Evolutionary conservation across 2,329 filamentous ascomycete genomes (phyloP).

Genomic region (Pseudocercospora fuligena): DNA sequence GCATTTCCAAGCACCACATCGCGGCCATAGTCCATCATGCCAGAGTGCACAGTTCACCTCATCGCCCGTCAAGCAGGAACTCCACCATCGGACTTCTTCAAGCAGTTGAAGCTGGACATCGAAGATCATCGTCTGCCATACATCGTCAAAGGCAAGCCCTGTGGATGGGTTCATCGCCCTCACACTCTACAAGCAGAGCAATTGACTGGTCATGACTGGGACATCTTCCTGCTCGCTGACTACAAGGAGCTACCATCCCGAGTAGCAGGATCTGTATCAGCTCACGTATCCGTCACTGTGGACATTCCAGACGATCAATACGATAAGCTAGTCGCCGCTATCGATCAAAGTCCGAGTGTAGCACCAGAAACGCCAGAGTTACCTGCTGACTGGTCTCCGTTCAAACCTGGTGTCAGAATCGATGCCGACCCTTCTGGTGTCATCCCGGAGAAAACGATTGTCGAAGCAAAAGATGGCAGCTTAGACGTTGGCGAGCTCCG

Average conservation of each 20-base stretch:
- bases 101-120: not conserved
- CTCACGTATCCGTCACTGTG: constrained; percentile 3
- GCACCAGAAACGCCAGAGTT: constrained; percentile 9
- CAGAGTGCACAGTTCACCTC: not conserved
- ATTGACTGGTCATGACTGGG: constrained; percentile 16
- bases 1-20: too few species aligned
- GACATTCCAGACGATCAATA: constrained; percentile 3
- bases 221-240: constrained; percentile 22
- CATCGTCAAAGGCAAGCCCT: constrained; percentile 21
- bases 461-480: not conserved
- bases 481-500: constrained; percentile 21
- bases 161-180: constrained; percentile 26
- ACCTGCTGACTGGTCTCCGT: constrained; percentile 9
- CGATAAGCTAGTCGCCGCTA: not conserved
- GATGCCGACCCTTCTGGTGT: not conserved
- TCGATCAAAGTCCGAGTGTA: not conserved
- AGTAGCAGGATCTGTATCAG: not conserved
- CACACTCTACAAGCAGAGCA: constrained; percentile 16
- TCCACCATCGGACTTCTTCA: not conserved
- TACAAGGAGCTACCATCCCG: not conserved
- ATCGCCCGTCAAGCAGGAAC: not conserved
- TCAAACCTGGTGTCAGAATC: not conserved
- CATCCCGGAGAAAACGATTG: constrained; percentile 4
- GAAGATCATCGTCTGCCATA: not conserved
- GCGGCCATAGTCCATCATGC: not conserved